phyloP scores from a whole-genome alignment of 805 yeast genomes.

The Yamadazyma takamatsuzukensis region DNA sequence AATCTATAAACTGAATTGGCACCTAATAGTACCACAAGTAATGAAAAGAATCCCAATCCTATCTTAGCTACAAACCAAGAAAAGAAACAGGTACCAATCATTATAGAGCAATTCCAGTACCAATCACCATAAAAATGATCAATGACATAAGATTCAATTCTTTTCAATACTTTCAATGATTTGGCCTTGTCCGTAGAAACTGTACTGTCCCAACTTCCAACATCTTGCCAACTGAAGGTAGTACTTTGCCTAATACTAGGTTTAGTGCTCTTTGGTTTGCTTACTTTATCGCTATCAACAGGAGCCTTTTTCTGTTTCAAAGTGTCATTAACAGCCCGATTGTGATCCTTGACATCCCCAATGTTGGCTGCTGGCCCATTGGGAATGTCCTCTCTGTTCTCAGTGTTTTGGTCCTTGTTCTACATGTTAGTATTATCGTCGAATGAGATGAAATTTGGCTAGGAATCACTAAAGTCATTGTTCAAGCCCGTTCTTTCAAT shows the following conservation, averaged over 20 bases:
- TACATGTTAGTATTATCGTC: too few species aligned
- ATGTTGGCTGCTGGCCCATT: slow-evolving; percentile 15
- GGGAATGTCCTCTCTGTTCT: slow-evolving; percentile 9
- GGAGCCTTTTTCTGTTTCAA: slow-evolving; percentile 13
- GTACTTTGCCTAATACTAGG: slow-evolving; percentile 22
- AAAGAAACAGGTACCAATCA: slow-evolving; percentile 68
- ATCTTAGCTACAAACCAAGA: slow-evolving; percentile 63
- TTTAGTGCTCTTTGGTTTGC: slow-evolving; percentile 10
- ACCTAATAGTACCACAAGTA: slow-evolving; percentile 55
- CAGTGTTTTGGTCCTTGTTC: too few species aligned
- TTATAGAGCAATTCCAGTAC: slow-evolving; percentile 63
- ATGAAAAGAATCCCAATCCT: slow-evolving; percentile 63
- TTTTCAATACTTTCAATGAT: slow-evolving; percentile 23
- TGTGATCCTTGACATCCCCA: slow-evolving; percentile 16
- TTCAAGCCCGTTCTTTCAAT: too few species aligned
- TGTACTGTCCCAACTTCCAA: slow-evolving; percentile 34
- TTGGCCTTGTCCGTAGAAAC: slow-evolving; percentile 19
- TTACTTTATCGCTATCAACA: slow-evolving; percentile 8
- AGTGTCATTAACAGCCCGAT: slow-evolving; percentile 13
- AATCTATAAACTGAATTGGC: slow-evolving; percentile 66
- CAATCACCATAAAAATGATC: slow-evolving; percentile 72
- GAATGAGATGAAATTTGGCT: too few species aligned
- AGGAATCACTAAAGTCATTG: too few species aligned
- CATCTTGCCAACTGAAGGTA: slow-evolving; percentile 39
- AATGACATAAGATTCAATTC: slow-evolving; percentile 54